phyloP scores from a whole-genome alignment of 1,139 yeast species.

The Candida sanyaensis region DNA sequence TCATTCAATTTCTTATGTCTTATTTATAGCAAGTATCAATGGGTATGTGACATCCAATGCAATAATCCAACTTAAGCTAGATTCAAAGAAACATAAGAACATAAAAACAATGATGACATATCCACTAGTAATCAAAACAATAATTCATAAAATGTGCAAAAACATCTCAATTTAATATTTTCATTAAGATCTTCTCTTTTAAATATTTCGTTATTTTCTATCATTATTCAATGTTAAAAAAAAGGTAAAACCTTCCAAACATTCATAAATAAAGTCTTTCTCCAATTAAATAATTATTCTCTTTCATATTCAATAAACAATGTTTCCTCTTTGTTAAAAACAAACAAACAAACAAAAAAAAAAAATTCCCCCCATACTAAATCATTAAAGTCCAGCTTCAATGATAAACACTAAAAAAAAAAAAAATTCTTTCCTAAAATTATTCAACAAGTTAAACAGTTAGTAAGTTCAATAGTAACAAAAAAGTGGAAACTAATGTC shows the following conservation, averaged over 20 bases:
- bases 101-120: not conserved
- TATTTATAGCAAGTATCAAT: not conserved
- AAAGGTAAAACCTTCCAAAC: not conserved
- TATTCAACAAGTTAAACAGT: slow-evolving; percentile 4
- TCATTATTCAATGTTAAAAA: not conserved
- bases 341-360: too few species aligned
- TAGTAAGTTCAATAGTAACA: slow-evolving; percentile 5
- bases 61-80: not conserved
- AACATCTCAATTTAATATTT: not conserved
- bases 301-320: slow-evolving; percentile 4
- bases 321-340: not conserved
- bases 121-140: not conserved
- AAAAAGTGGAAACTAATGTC: too few species aligned
- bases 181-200: slow-evolving; percentile 1
- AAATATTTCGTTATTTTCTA: slow-evolving; percentile 3
- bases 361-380: not conserved
- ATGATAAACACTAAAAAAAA: not conserved
- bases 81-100: not conserved
- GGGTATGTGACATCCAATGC: too few species aligned
- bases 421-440: slow-evolving; percentile 3
- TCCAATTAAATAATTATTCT: not conserved
- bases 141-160: not conserved
- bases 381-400: slow-evolving; percentile 2
- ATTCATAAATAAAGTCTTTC: not conserved
- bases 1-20: not conserved